phyloP scores from a whole-genome alignment of 2,329 filamentous ascomycete species.

The Penicillium sp. region DNA sequence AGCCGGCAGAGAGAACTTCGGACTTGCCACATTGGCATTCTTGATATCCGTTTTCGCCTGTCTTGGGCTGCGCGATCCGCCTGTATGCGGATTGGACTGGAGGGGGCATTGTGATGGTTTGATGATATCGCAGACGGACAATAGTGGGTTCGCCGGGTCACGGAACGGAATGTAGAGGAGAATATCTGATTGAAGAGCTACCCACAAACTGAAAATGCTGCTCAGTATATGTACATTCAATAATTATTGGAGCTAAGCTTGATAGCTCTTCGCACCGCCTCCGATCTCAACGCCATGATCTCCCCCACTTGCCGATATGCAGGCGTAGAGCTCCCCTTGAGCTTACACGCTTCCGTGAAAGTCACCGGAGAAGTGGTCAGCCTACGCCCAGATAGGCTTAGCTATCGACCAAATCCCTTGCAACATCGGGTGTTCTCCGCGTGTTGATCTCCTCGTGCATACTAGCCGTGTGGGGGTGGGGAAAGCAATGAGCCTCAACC shows the following conservation, averaged over 20 bases:
- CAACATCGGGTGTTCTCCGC: neutral
- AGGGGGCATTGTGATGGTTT: slow-evolving; percentile 30
- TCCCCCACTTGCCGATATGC: neutral
- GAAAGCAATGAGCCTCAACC: neutral
- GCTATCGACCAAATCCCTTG: neutral
- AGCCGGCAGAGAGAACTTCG: slow-evolving; percentile 43
- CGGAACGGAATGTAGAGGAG: neutral
- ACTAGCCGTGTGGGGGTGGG: neutral
- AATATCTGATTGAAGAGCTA: neutral
- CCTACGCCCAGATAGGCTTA: neutral
- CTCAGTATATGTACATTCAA: neutral
- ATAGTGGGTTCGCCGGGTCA: too few species aligned
- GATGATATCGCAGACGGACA: neutral
- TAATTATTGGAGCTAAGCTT: neutral
- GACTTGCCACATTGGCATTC: slow-evolving; percentile 41
- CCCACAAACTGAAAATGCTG: neutral
- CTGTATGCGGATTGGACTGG: slow-evolving; percentile 33
- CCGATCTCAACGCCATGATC: neutral
- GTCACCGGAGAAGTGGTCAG: neutral
- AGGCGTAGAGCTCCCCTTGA: neutral
- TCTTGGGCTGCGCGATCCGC: slow-evolving; percentile 28
- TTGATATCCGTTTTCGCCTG: slow-evolving; percentile 46
- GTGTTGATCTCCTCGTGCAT: neutral
- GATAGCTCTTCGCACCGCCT: neutral
- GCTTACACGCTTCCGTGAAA: neutral